A percentile compares a stretch with the other conserved stretches of the same genome.
Conservation (phyloP, 2,329 filamentous ascomycete species). For the Claviceps sp. region DNA sequence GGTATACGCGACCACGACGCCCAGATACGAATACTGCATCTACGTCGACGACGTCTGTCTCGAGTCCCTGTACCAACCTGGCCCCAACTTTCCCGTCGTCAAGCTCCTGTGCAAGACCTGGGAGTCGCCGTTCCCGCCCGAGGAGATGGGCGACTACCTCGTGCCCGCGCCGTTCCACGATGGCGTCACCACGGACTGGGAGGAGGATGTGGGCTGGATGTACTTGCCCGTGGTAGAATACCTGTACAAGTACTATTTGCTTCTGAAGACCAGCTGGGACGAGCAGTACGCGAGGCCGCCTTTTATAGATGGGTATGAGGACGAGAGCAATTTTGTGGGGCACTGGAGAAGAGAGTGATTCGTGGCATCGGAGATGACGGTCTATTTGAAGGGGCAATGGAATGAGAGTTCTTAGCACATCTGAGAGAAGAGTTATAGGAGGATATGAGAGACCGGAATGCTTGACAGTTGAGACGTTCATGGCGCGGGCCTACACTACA, state of each 20-base stretch:
- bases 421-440: no score
- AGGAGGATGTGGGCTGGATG: slow-evolving; percentile 2
- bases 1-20: background rate
- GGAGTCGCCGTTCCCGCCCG: background rate
- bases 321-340: background rate
- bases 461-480: background rate
- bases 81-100: background rate
- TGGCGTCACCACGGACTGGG: background rate
- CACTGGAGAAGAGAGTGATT: background rate
- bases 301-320: background rate
- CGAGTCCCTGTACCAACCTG: background rate
- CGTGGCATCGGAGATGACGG: no score
- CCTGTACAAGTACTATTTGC: background rate
- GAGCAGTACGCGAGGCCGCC: background rate
- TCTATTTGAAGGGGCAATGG: no score
- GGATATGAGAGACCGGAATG: background rate
- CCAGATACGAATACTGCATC: slow-evolving; percentile 2
- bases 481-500: no score
- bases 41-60: slow-evolving; percentile 1
- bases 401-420: no score
- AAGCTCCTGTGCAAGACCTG: background rate
- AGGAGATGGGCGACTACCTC: background rate
- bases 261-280: background rate
- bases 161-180: background rate
- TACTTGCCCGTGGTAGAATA: background rate